phyloP scores from a whole-genome alignment of 768 basidiomycete species.

The Boletus coccyginus region DNA sequence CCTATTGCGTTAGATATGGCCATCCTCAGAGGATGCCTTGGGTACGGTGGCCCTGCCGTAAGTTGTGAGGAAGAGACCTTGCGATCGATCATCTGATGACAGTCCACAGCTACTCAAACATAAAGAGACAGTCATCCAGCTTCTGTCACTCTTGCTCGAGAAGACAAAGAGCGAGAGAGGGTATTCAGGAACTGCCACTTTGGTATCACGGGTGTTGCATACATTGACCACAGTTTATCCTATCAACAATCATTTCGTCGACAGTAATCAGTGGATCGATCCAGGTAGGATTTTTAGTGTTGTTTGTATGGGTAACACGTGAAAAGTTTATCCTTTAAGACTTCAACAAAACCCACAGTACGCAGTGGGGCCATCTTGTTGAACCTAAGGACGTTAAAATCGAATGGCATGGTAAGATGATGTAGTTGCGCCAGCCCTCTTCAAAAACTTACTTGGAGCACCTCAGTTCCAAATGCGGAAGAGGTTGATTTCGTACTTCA shows the following conservation, averaged over 20 bases:
- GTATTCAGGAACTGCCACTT: slow-evolving; percentile 73
- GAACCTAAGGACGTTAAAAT: slow-evolving; percentile 76
- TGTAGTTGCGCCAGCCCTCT: background rate
- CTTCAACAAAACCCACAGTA: slow-evolving; percentile 60
- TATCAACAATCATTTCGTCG: slow-evolving; percentile 75
- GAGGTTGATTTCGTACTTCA: slow-evolving; percentile 83
- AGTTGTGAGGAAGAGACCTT: slow-evolving; percentile 21
- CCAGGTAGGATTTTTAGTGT: slow-evolving; percentile 48
- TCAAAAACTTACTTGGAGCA: slow-evolving; percentile 8
- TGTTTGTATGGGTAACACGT: slow-evolving; percentile 4
- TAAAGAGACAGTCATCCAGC: slow-evolving; percentile 57
- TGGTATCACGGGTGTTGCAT: slow-evolving; percentile 73
- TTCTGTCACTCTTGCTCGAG: slow-evolving; percentile 66
- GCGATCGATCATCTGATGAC: background rate
- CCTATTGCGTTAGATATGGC: slow-evolving; percentile 55
- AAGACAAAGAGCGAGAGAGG: slow-evolving; percentile 88
- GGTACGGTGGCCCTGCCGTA: slow-evolving; percentile 65
- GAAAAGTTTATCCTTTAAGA: slow-evolving; percentile 34
- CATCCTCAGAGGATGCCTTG: slow-evolving; percentile 79
- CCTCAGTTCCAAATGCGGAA: slow-evolving; percentile 43
- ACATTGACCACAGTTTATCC: slow-evolving; percentile 77
- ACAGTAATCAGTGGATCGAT: slow-evolving; percentile 75
- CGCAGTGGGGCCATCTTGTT: slow-evolving; percentile 79
- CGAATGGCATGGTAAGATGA: slow-evolving; percentile 76
- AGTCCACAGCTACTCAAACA: slow-evolving; percentile 62